These are phyloP conservation scores for Serendipita vermifera DNA, from an alignment of 768 basidiomycete genomes.

Conservation along the genomic window DNA sequence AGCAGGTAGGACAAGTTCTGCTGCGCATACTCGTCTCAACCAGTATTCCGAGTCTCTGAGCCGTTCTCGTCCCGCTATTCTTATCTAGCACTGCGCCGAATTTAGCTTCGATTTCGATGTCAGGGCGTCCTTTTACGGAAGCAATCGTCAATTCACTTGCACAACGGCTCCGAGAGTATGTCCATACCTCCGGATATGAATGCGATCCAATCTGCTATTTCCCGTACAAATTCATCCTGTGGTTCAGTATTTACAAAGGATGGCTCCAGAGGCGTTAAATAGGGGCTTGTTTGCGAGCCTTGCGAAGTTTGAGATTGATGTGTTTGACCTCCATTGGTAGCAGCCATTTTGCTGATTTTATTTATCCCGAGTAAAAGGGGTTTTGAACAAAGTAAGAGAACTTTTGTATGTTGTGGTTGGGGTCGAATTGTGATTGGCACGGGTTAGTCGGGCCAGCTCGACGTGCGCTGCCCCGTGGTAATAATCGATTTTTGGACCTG, in stretches of 20 bases:
- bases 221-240: constrained; percentile 83
- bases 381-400: no score
- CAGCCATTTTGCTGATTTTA: no score
- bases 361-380: no score
- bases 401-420: no score
- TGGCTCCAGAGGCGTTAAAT: constrained; percentile 20
- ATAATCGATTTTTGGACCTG: no score
- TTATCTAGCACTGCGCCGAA: constrained; percentile 62
- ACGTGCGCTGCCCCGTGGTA: no score
- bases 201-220: constrained; percentile 77
- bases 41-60: constrained; percentile 45
- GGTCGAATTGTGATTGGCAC: no score
- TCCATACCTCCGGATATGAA: neutral
- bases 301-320: neutral
- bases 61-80: constrained; percentile 39
- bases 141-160: neutral
- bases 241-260: constrained; percentile 85
- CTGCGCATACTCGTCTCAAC: constrained; percentile 67
- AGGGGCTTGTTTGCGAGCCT: neutral
- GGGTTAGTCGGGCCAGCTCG: no score
- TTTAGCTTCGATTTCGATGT: constrained; percentile 84
- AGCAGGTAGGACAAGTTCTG: neutral
- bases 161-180: neutral
- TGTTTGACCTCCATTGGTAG: neutral
- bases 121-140: constrained; percentile 12